Evolutionary conservation across 768 basidiomycete genomes (phyloP).

Genomic region (Amanita thiersii): DNA sequence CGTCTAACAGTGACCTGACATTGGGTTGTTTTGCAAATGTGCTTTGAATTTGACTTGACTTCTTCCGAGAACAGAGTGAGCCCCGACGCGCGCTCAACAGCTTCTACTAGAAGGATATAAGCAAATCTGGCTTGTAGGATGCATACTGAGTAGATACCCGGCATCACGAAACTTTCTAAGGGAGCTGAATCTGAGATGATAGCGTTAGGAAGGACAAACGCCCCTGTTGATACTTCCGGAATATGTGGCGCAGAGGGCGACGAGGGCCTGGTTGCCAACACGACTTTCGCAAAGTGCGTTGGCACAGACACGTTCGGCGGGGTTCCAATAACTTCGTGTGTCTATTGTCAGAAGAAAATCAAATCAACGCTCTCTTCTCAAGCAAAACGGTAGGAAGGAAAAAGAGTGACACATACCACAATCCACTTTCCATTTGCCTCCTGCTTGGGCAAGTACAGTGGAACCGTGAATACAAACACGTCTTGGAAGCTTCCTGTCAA

Average conservation of each 20-base stretch:
- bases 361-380: not conserved
- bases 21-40: slow-evolving; percentile 83
- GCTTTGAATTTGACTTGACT: slow-evolving; percentile 66
- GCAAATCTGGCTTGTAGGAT: not conserved
- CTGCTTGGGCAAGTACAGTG: slow-evolving; percentile 85
- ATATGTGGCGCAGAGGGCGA: slow-evolving; percentile 66
- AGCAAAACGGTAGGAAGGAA: not conserved
- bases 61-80: slow-evolving; percentile 79
- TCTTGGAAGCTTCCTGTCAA: slow-evolving; percentile 85
- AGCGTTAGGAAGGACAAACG: slow-evolving; percentile 95
- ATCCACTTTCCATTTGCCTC: slow-evolving; percentile 92
- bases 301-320: slow-evolving; percentile 90
- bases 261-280: slow-evolving; percentile 67
- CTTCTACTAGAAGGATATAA: slow-evolving; percentile 54
- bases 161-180: slow-evolving; percentile 73
- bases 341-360: slow-evolving; percentile 33
- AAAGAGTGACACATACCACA: slow-evolving; percentile 45
- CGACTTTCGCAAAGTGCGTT: slow-evolving; percentile 97
- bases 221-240: slow-evolving; percentile 78
- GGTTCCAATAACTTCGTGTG: slow-evolving; percentile 89
- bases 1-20: slow-evolving; percentile 83
- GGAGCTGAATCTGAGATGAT: slow-evolving; percentile 79
- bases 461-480: slow-evolving; percentile 96
- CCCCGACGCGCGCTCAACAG: slow-evolving; percentile 86
- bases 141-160: slow-evolving; percentile 41